Evolutionary conservation across 1,139 yeast species (phyloP).

Genomic region (Lodderomyces pseudojiufengensis): DNA sequence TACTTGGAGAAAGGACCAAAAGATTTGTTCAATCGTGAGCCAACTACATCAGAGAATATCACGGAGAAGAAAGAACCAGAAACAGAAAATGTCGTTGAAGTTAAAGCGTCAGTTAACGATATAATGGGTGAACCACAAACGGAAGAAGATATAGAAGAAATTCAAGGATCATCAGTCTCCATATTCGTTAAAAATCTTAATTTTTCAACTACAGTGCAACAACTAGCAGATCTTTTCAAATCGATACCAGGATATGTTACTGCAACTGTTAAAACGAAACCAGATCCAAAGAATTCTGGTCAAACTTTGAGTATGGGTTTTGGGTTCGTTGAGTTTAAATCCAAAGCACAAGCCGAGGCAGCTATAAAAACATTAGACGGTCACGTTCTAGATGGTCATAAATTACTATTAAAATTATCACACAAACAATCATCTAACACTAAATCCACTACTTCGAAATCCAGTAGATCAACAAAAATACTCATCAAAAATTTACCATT

Average conservation of each 20-base stretch:
- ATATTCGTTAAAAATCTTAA: slow-evolving; percentile 89
- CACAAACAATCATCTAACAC: slow-evolving; percentile 47
- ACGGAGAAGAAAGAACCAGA: slow-evolving; percentile 12
- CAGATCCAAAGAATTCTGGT: slow-evolving; percentile 73
- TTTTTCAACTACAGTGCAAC: slow-evolving; percentile 67
- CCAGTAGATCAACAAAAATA: slow-evolving; percentile 57
- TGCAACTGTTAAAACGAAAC: slow-evolving; percentile 83
- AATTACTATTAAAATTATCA: slow-evolving; percentile 81
- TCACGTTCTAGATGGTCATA: slow-evolving; percentile 81
- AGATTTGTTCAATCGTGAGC: slow-evolving; percentile 66
- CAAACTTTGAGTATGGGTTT: slow-evolving; percentile 87
- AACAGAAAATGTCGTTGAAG: slow-evolving; percentile 28
- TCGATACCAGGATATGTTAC: slow-evolving; percentile 74
- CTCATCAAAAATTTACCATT: slow-evolving; percentile 96
- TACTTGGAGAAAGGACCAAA: slow-evolving; percentile 94
- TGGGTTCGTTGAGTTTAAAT: slow-evolving; percentile 88
- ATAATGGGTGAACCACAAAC: slow-evolving; percentile 30
- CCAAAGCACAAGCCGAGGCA: slow-evolving; percentile 70
- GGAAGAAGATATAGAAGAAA: slow-evolving; percentile 37
- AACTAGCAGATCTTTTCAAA: slow-evolving; percentile 60
- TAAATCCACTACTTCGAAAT: slow-evolving; percentile 26
- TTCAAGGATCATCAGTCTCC: slow-evolving; percentile 74
- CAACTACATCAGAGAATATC: slow-evolving; percentile 36
- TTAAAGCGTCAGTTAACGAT: slow-evolving; percentile 28
- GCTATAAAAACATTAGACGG: slow-evolving; percentile 79